phyloP scores from a whole-genome alignment of 2,329 filamentous ascomycete species.

The Microsporum audouinii region DNA sequence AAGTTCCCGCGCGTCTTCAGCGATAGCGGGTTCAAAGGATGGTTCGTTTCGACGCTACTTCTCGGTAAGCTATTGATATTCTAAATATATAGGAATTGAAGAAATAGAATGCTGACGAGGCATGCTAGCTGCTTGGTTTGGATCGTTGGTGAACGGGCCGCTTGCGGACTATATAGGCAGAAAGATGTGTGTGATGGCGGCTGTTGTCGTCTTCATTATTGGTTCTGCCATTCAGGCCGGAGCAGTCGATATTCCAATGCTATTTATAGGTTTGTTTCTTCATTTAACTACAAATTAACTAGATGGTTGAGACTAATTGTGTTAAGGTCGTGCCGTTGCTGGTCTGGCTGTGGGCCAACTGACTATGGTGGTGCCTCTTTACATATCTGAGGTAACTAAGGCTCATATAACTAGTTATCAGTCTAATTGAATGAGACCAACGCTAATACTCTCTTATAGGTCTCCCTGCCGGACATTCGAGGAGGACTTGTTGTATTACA shows the following conservation, averaged over 20 bases:
- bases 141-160: conserved; percentile 38
- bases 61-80: conserved; percentile 23
- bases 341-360: conserved; percentile 36
- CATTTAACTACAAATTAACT: background rate
- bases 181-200: conserved; percentile 42
- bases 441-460: conserved; percentile 22
- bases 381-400: conserved; percentile 39
- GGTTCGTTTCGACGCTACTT: conserved; percentile 43
- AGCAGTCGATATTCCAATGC: conserved; percentile 31
- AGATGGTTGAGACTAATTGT: background rate
- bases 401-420: conserved; percentile 2
- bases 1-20: conserved; percentile 31
- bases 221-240: conserved; percentile 40
- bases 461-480: conserved; percentile 31
- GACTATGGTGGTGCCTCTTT: conserved; percentile 41
- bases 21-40: conserved; percentile 41
- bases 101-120: background rate
- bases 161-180: conserved; percentile 43
- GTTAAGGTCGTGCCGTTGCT: conserved; percentile 32
- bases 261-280: conserved; percentile 29
- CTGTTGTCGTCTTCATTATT: conserved; percentile 42
- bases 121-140: conserved; percentile 37
- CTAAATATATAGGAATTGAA: background rate
- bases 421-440: background rate
- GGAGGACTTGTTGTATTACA: conserved; percentile 30